Percentiles rank a stretch among this genome's conserved stretches.
phyloP scores from a whole-genome alignment of 2,329 filamentous ascomycete species.

The Mycosphaerella arachidis region DNA sequence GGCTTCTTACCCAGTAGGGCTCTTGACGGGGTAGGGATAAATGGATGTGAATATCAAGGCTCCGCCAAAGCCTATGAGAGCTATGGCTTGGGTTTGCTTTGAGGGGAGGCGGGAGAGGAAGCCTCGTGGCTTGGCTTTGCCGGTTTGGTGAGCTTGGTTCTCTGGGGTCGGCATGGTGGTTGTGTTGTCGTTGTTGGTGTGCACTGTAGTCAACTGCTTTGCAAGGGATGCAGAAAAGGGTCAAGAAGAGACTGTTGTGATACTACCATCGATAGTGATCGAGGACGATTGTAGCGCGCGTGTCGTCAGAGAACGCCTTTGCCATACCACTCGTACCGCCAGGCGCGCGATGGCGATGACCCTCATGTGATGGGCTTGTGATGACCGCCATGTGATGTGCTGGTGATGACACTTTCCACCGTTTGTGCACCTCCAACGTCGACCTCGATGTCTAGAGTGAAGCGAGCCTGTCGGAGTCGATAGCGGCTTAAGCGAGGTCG shows the following conservation, averaged over 20 bases:
- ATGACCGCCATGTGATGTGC: background rate
- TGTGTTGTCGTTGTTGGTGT: background rate
- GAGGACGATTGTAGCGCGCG: background rate
- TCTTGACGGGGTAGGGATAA: background rate
- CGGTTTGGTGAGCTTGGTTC: background rate
- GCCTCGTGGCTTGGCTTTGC: background rate
- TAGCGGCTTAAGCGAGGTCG: too few relatives aligned
- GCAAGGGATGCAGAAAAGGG: too few relatives aligned
- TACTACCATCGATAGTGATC: background rate
- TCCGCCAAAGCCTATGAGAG: background rate
- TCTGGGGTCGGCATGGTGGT: background rate
- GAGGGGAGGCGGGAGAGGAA: background rate
- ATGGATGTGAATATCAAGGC: background rate
- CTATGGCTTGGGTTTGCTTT: background rate
- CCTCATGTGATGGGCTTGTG: background rate
- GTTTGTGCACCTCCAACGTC: too few relatives aligned
- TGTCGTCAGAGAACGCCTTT: background rate
- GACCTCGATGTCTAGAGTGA: too few relatives aligned
- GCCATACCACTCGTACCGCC: background rate
- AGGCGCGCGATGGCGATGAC: background rate
- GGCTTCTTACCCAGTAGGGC: background rate
- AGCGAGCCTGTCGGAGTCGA: too few relatives aligned
- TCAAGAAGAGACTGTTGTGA: too few relatives aligned
- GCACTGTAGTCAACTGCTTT: background rate
- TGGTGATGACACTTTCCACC: background rate